Evolutionary conservation across 441 rosid genomes (phyloP).

Genomic region (Flueggea neowawraea): DNA sequence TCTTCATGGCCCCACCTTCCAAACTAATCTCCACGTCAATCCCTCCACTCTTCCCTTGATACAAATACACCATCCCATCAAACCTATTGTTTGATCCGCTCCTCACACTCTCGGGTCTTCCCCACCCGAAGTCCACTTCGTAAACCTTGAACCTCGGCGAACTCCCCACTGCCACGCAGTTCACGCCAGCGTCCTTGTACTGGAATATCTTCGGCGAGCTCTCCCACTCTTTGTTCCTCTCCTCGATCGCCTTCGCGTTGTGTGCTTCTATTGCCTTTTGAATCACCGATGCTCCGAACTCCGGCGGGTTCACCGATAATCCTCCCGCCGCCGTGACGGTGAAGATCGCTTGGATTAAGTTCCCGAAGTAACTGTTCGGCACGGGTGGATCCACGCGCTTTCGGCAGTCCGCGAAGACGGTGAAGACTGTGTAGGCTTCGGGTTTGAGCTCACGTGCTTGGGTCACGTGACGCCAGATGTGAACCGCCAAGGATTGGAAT

Average conservation of each 20-base stretch:
- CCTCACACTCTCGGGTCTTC: conserved; percentile 75
- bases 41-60: conserved; percentile 83
- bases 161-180: conserved; percentile 89
- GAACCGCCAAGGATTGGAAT: conserved; percentile 71
- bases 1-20: conserved; percentile 68
- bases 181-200: conserved; percentile 83
- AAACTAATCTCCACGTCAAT: conserved; percentile 83
- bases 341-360: conserved; percentile 87
- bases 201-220: conserved; percentile 69
- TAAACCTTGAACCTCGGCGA: conserved; percentile 91
- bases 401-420: conserved; percentile 85
- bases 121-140: conserved; percentile 93
- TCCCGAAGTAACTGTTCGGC: conserved; percentile 84
- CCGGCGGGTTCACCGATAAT: conserved; percentile 48
- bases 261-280: conserved; percentile 72
- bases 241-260: conserved; percentile 57
- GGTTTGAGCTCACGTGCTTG: conserved; percentile 77
- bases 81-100: conserved; percentile 85
- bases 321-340: conserved; percentile 74
- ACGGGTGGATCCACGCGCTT: conserved; percentile 78
- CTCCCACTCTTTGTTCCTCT: conserved; percentile 85
- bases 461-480: conserved; percentile 92
- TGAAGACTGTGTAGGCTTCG: conserved; percentile 72
- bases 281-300: conserved; percentile 64
- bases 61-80: conserved; percentile 93